Base-by-base conservation (phyloP, 2,329 filamentous ascomycete species). In the Dactylonectria estremocensis region DNA sequence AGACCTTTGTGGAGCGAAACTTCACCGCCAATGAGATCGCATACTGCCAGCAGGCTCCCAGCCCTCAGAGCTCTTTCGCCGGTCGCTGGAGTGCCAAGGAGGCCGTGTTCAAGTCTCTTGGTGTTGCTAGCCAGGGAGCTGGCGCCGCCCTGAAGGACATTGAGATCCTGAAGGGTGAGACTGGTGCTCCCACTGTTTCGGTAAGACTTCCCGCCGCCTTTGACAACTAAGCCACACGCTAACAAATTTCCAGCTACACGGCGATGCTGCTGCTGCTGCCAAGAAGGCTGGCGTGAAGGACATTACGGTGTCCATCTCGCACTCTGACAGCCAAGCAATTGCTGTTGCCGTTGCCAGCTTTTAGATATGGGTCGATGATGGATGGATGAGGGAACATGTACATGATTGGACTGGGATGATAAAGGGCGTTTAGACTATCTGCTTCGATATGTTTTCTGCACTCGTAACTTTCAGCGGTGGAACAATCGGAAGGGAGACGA, bases 81-180 rank as follows among this genome's bases (percentile, higher is more conserved):
- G 96, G 96, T 56, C 91, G 95, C 74, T 99, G 96, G 96, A 95
- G 92, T 77, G 96, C 96, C 40, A 99, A 99, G 86, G 96, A 99
- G 84, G 96, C 96, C 31, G 95, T 99, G 1, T 99, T 99, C 88
- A 99, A 99, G 89, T 95, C 94, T 43, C 87, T 99, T 14, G 95
- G 95, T 73, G 95, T 98, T 13, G 84, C 88, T 74, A 92, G 95
- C 82, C 91, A 93, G 83, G 96, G 96, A 69, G 95, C 93, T 10
- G 96, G 97, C 72, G 95, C 96, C 67, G 88, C 94, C 16, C 82
- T 99, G 83, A 96, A 92, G 86, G 95, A 98, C 48, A 99, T 99
- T 84, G 97, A 99, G 84, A 95, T 99, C 76, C 82, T 90, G 69
- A 92, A 91, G 76, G 92, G 95, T 77, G 91, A 93, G 72, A 92